Percentiles rank a stretch among this genome's conserved stretches.
phyloP scores from a whole-genome alignment of 352 stramenopile genomes.

The Phytophthora megakarya region DNA sequence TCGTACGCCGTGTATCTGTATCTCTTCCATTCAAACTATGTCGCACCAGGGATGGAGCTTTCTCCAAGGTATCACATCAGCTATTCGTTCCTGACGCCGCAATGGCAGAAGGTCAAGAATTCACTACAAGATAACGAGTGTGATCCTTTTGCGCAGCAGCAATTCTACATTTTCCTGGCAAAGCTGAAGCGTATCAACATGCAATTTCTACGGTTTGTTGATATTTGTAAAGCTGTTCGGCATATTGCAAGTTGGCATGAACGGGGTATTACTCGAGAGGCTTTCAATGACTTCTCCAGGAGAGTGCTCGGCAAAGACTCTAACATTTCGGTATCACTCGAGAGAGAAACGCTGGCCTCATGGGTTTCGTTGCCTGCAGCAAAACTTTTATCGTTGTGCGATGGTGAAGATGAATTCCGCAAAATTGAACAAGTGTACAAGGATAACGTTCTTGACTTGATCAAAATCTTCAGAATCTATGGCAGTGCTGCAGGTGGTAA shows the following conservation, averaged over 20 bases:
- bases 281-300: constrained; percentile 70
- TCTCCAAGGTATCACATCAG: constrained; percentile 59
- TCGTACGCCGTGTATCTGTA: constrained; percentile 67
- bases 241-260: constrained; percentile 66
- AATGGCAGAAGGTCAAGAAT: constrained; percentile 76
- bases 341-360: constrained; percentile 71
- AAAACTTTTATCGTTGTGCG: constrained; percentile 63
- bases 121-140: constrained; percentile 61
- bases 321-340: constrained; percentile 66
- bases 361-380: constrained; percentile 53
- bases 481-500: constrained; percentile 66
- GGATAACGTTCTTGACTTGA: constrained; percentile 75
- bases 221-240: constrained; percentile 54
- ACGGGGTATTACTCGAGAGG: constrained; percentile 46
- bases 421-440: constrained; percentile 74
- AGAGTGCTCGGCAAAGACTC: constrained; percentile 73
- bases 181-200: constrained; percentile 70
- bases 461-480: constrained; percentile 83
- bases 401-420: constrained; percentile 62
- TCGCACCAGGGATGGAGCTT: constrained; percentile 48
- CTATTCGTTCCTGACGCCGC: constrained; percentile 56
- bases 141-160: constrained; percentile 70
- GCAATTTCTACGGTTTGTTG: constrained; percentile 62
- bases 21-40: constrained; percentile 67
- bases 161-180: constrained; percentile 75